Conservation (phyloP, 164 flowering plant genomes). For the Stephania japonica region DNA sequence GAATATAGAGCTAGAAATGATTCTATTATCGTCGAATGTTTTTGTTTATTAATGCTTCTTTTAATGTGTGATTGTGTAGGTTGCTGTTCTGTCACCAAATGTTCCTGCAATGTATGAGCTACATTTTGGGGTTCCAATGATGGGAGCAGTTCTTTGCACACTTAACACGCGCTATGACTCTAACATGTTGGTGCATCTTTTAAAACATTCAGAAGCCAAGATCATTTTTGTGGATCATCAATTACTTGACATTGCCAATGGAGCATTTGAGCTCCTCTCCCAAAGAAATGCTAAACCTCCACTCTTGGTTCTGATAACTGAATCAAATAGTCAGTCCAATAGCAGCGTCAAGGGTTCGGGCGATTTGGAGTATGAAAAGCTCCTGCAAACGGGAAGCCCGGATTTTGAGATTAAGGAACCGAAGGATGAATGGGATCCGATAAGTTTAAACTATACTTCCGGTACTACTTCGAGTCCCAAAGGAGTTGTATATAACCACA, state of each 20-base stretch:
- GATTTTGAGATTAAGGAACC: constrained; percentile 46
- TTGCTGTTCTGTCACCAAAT: constrained; percentile 55
- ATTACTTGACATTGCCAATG: constrained; percentile 33
- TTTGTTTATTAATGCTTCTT: not conserved
- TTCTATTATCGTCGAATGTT: not conserved
- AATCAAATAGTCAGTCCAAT: constrained; percentile 21
- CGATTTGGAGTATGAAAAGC: constrained; percentile 38
- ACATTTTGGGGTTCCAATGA: constrained; percentile 76
- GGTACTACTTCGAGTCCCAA: constrained; percentile 83
- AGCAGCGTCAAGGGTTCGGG: not conserved
- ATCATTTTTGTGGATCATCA: constrained; percentile 55
- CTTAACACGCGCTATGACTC: constrained; percentile 54
- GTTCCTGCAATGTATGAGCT: constrained; percentile 73
- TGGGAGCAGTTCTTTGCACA: constrained; percentile 62
- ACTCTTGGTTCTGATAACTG: constrained; percentile 33
- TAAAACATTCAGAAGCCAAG: constrained; percentile 56
- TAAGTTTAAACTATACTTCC: constrained; percentile 66
- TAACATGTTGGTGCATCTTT: constrained; percentile 38
- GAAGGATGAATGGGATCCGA: constrained; percentile 62
- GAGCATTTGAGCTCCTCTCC: constrained; percentile 35
- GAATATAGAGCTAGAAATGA: no score
- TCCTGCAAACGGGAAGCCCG: constrained; percentile 30
- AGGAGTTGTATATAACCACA: constrained; percentile 75
- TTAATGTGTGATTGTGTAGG: constrained; percentile 28
- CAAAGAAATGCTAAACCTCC: constrained; percentile 28